Evolutionary conservation across 108 stramenopile species (phyloP), one percentile per base, ranked within the genome.

Genomic region (Discostella pseudostelligera): DNA sequence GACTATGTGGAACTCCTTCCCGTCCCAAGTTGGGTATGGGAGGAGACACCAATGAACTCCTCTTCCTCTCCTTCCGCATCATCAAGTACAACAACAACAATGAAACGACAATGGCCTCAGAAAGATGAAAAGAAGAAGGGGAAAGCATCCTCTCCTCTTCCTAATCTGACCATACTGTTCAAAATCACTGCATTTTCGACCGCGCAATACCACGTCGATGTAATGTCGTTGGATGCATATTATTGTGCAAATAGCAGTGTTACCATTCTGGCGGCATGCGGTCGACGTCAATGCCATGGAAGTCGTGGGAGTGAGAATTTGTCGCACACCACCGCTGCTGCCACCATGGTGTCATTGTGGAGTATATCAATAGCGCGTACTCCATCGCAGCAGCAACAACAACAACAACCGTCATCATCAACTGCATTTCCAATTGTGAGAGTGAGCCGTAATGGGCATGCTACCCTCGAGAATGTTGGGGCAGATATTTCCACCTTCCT

Each of bases 1-100:
- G 92, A 86, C 9, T 86, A 63, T 57, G 66, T 93, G 16, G 92
- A 93, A 67, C 62, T 93, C 9, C 48, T 93, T 14, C 84, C 86
- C 20, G 12, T 93, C 7, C 84, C 89, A 22, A 61, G 59, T n/a
- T 57, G 65, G 49, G 28, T 93, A 12, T 90, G 89, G 85, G 54
- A 58, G 0, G 62, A 70, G 17, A 56, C 79, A 1, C 13, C 29
- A 36, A 48, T 39, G 48, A 50, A 56, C 69, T 6, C 25, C 37
- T 42, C 25, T 19, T 8, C 62, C n/a, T 43, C 42, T 3, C 10
- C 4, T 35, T 16, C 54, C 62, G 56, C 12, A 14, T 36, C 49
- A 62, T 48, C 29, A 6, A 39, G 6, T 12, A 8, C 43, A 13
- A 16, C 39, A 21, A 32, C 46, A 29, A 37, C 49, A 29, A 13